Base-by-base conservation (phyloP, 2,329 filamentous ascomycete species). In the Grosmannia serpens region DNA sequence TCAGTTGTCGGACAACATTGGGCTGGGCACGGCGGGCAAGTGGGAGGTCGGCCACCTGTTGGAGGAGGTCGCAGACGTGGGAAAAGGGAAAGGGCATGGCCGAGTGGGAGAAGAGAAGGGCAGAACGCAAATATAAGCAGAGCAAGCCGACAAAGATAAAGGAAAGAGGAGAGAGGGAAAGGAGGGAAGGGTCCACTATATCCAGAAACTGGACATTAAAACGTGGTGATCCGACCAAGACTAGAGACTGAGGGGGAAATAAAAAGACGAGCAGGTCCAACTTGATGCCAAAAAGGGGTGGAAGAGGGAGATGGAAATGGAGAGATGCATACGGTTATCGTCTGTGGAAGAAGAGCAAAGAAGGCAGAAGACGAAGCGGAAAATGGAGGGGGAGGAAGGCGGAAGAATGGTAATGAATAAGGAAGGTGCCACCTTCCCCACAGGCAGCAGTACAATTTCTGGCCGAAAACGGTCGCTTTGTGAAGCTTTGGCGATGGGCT, bases 41-140 rank as follows among this genome's bases (percentile, higher is more conserved):
- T 65, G 69, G 2, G 66, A 64, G 53, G 60, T 73, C 70, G 2
- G 91, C 83, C 20, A 91, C 76, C 27, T 77, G 73, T 61, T 91
- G 83, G 50, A 96, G 77, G 4, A 96, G 75, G 61, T 88, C 82
- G 73, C 88, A 92, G 52, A 95, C 74, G 61, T 80, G 75, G n/a
- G 77, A 73, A 70, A 94, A 95, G 1, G 75, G 76, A 63, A 90
- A 77, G 24, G 83, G 77, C 85, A 87, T 87, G 55, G 46, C 59
- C 22, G 46, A 56, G 29, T 6, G 33, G 17, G 3, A 46, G 26
- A 1, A n/a, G 22, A 27, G 52, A 55, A 10, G 26, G 35, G 17
- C 1, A 1, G n/a, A n/a, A n/a, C n/a, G n/a, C n/a, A n/a, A n/a
- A n/a, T n/a, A n/a, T n/a, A n/a, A n/a, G n/a, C n/a, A n/a, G n/a